phyloP scores from a whole-genome alignment of 805 yeast genomes.

The Tetrapisispora phaffii region DNA sequence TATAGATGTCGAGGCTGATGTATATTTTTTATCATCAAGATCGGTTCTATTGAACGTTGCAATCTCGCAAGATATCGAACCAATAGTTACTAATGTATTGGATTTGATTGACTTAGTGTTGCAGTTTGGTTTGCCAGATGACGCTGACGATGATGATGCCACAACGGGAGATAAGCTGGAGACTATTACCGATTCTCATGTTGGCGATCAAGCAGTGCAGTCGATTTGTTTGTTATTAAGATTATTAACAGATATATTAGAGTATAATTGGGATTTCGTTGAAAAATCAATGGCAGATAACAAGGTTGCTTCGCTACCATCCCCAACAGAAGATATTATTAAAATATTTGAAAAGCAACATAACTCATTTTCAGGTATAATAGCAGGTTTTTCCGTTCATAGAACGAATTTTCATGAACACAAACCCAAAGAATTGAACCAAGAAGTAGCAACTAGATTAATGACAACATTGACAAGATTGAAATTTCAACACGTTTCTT shows the following conservation, averaged over 20 bases:
- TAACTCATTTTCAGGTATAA: constrained; percentile 16
- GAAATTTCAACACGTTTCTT: constrained; percentile 27
- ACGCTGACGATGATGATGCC: constrained; percentile 4
- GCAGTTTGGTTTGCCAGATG: background rate
- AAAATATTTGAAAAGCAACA: constrained; percentile 6
- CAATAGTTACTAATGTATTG: constrained; percentile 11
- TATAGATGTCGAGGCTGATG: constrained; percentile 17
- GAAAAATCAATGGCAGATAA: constrained; percentile 13
- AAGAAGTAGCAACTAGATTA: constrained; percentile 22
- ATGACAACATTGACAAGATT: constrained; percentile 24
- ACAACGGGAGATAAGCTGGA: background rate
- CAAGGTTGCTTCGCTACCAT: constrained; percentile 4
- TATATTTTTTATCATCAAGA: constrained; percentile 17
- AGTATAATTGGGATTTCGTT: constrained; percentile 31
- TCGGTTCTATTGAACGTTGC: constrained; percentile 19
- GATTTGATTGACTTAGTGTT: constrained; percentile 15
- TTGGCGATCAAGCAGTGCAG: constrained; percentile 13
- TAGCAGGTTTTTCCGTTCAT: constrained; percentile 28
- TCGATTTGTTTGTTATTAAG: constrained; percentile 29
- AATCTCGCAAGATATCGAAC: constrained; percentile 13
- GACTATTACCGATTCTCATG: constrained; percentile 7
- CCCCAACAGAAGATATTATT: background rate
- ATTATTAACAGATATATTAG: constrained; percentile 34
- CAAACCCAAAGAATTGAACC: constrained; percentile 26
- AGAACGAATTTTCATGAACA: constrained; percentile 26